Evolutionary conservation across 1,284 basidiomycete species (phyloP).

Genomic region (Ustilago cynodontis): DNA sequence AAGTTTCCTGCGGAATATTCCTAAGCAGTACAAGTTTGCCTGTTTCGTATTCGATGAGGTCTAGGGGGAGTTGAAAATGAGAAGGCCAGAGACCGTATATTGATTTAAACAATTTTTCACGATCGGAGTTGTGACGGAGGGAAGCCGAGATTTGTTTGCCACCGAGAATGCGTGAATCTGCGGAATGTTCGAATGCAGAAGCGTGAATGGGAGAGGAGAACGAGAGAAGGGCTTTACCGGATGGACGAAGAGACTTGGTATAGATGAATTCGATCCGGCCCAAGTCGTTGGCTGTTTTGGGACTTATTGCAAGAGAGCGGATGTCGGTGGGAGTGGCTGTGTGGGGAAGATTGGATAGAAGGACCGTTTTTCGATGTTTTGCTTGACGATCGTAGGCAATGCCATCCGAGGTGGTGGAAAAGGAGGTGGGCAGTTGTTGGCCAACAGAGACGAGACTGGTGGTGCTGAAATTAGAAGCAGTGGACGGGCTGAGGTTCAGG

Average conservation of each 20-base stretch:
- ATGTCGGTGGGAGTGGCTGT: slow-evolving; percentile 42
- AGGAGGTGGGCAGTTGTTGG: neutral
- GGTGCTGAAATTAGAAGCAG: neutral
- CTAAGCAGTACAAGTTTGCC: slow-evolving; percentile 52
- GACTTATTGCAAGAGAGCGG: slow-evolving; percentile 16
- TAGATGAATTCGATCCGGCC: slow-evolving; percentile 45
- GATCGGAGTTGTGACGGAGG: neutral
- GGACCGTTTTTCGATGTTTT: slow-evolving; percentile 10
- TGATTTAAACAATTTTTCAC: neutral
- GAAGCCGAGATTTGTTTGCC: slow-evolving; percentile 30
- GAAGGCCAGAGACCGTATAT: slow-evolving; percentile 25
- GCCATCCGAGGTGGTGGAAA: neutral
- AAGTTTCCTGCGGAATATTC: slow-evolving; percentile 52
- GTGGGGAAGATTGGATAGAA: slow-evolving; percentile 31
- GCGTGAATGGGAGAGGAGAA: slow-evolving; percentile 26
- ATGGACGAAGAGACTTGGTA: slow-evolving; percentile 16
- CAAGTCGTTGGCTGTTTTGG: slow-evolving; percentile 28
- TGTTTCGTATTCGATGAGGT: slow-evolving; percentile 46
- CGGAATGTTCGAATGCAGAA: slow-evolving; percentile 18
- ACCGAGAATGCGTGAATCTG: slow-evolving; percentile 27
- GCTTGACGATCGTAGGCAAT: neutral
- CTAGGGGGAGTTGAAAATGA: slow-evolving; percentile 29
- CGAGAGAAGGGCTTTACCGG: slow-evolving; percentile 30
- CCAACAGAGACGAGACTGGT: neutral
- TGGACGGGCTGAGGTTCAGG: too few relatives aligned